phyloP scores from a whole-genome alignment of 345 rosid genomes.

The Moricandia arvensis region DNA sequence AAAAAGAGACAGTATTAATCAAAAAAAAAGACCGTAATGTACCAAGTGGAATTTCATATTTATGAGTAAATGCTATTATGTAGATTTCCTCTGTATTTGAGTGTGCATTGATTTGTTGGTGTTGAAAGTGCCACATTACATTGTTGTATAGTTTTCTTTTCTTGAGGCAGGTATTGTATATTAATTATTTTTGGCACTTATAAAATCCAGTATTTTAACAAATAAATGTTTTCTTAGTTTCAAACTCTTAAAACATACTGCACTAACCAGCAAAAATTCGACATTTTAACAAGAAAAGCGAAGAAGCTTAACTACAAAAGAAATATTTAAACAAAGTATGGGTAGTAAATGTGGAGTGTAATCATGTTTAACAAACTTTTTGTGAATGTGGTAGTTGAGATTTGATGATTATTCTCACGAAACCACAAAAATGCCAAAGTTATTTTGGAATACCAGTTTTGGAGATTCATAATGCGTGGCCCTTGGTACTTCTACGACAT shows the following conservation, averaged over 20 bases:
- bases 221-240: background rate
- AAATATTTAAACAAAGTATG: background rate
- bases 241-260: background rate
- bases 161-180: background rate
- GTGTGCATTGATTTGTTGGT: background rate
- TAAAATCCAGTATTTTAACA: background rate
- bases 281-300: background rate
- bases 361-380: conserved; percentile 26
- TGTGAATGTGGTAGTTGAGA: conserved; percentile 27
- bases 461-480: conserved; percentile 8
- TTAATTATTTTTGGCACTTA: background rate
- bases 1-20: too few species aligned
- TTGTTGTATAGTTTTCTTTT: background rate
- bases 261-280: background rate
- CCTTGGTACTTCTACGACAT: conserved; percentile 1
- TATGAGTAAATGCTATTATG: background rate
- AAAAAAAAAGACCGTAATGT: background rate
- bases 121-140: background rate
- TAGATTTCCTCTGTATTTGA: background rate
- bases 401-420: conserved; percentile 14
- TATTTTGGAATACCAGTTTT: conserved; percentile 11
- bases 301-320: background rate
- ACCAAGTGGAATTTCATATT: too few species aligned
- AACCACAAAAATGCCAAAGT: conserved; percentile 22
- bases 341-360: conserved; percentile 10